A percentile compares a stretch with the other conserved stretches of the same genome.
Conservation (phyloP, 805 yeast species). For the Yarrowia sp. region DNA sequence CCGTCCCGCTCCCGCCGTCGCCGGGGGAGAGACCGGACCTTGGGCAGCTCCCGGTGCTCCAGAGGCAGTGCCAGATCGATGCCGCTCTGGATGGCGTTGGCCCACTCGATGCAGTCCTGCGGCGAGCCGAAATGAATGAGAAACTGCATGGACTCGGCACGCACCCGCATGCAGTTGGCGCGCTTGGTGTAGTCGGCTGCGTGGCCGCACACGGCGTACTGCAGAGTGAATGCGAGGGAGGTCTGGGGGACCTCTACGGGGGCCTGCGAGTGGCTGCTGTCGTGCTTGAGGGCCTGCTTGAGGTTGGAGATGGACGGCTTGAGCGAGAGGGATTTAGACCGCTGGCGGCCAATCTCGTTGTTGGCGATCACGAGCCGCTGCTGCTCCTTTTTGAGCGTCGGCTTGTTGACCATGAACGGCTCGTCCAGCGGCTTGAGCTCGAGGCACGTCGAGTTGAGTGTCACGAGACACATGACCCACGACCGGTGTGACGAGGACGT, state of each 20-base stretch:
- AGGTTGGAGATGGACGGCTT: slow-evolving; percentile 17
- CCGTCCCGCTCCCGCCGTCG: slow-evolving; percentile 37
- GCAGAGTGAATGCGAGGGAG: slow-evolving; percentile 61
- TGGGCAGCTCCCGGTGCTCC: slow-evolving; percentile 65
- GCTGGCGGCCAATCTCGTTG: not conserved
- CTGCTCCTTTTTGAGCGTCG: slow-evolving; percentile 6
- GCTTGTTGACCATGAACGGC: slow-evolving; percentile 24
- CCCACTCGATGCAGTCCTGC: slow-evolving; percentile 75
- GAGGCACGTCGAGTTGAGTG: slow-evolving; percentile 22
- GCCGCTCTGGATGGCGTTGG: slow-evolving; percentile 65
- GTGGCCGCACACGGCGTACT: slow-evolving; percentile 77
- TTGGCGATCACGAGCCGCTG: slow-evolving; percentile 7
- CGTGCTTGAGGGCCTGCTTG: slow-evolving; percentile 26
- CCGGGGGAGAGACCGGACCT: slow-evolving; percentile 76
- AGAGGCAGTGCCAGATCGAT: slow-evolving; percentile 78
- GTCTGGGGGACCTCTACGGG: not conserved
- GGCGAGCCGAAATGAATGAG: slow-evolving; percentile 60
- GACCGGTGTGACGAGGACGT: not conserved
- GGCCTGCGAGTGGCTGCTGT: slow-evolving; percentile 34
- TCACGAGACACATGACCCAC: slow-evolving; percentile 10
- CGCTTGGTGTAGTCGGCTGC: slow-evolving; percentile 80
- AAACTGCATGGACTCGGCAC: slow-evolving; percentile 82
- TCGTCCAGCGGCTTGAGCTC: slow-evolving; percentile 14
- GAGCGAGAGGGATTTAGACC: slow-evolving; percentile 1
- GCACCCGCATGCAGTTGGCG: slow-evolving; percentile 62